Conservation (phyloP, 805 yeast species). For the Zygoascus tannicola region DNA sequence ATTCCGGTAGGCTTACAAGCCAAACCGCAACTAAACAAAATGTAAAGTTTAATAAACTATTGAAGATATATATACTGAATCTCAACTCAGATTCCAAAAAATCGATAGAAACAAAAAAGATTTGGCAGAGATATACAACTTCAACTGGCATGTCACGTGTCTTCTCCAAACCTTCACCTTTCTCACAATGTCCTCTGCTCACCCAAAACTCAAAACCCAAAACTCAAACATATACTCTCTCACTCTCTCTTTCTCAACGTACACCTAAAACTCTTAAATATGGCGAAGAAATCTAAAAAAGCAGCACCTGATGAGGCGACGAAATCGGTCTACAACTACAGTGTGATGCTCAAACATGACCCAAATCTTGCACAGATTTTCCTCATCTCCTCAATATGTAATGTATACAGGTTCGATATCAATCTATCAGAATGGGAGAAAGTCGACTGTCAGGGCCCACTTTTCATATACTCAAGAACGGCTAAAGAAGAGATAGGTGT, state of each 20-base stretch:
- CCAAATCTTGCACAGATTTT: constrained; percentile 28
- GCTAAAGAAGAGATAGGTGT: constrained; percentile 6
- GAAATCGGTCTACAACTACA: constrained; percentile 22
- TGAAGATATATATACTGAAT: no score
- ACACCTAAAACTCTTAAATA: no score
- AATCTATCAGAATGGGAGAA: constrained; percentile 31
- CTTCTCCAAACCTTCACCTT: no score
- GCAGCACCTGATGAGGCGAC: constrained; percentile 3
- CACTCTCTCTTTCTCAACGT: no score
- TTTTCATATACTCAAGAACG: constrained; percentile 31
- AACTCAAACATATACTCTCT: background rate
- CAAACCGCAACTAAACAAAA: no score
- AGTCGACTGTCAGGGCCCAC: constrained; percentile 30
- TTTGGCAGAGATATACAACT: no score
- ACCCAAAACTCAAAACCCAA: background rate
- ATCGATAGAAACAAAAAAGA: no score
- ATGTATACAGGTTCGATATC: constrained; percentile 30
- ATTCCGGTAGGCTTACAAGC: no score
- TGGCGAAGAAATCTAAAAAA: constrained; percentile 1
- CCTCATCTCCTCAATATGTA: constrained; percentile 32
- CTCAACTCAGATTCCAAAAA: no score
- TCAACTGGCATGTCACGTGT: no score
- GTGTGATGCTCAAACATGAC: constrained; percentile 30
- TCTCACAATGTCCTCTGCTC: background rate
- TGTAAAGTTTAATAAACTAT: no score